These are phyloP conservation scores for Cucumis hystrix DNA, from an alignment of 306 rosid species.

Conservation along the genomic window DNA sequence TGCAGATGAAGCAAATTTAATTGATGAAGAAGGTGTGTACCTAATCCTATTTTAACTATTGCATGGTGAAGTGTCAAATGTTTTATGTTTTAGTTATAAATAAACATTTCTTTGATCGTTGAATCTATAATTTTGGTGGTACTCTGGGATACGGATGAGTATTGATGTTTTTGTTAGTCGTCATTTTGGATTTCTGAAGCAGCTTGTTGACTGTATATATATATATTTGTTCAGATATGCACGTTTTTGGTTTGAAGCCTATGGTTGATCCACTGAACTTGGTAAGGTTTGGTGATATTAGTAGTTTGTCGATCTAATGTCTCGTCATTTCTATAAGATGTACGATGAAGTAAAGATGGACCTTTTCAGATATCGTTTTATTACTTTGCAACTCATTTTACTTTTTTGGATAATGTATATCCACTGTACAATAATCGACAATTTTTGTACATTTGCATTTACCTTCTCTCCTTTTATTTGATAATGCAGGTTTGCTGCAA, in stretches of 20 bases:
- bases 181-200: neutral
- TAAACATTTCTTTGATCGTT: neutral
- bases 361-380: neutral
- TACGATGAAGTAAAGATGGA: neutral
- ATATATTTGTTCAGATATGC: constrained; percentile 33
- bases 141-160: neutral
- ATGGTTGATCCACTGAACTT: constrained; percentile 64
- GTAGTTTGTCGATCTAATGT: neutral
- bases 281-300: constrained; percentile 35
- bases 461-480: constrained; percentile 17
- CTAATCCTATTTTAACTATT: neutral
- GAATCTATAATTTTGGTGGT: neutral
- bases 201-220: neutral
- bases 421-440: neutral
- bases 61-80: neutral
- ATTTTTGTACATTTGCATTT: neutral
- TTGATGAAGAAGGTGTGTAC: constrained; percentile 70
- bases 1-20: constrained; percentile 80
- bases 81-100: neutral
- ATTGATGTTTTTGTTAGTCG: neutral
- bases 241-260: constrained; percentile 50
- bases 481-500: constrained; percentile 75
- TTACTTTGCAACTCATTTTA: neutral
- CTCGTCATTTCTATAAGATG: neutral
- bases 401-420: neutral